A percentile compares a stretch with the other conserved stretches of the same genome.
These are phyloP conservation scores for Amanita brunnescens DNA, from an alignment of 768 basidiomycete species.

Conservation along the genomic window DNA sequence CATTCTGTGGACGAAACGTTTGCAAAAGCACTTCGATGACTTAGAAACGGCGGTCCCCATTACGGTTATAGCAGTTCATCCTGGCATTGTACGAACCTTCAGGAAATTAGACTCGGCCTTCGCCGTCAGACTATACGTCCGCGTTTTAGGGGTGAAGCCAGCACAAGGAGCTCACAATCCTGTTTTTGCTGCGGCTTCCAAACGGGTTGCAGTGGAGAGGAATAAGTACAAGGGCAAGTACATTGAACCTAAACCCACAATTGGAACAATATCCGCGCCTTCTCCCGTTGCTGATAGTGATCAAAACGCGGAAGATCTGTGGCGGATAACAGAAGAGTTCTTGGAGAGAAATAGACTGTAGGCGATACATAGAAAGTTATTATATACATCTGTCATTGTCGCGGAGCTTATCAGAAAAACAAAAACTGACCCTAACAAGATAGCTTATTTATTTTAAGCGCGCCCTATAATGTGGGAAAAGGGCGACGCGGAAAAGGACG, in stretches of 20 bases:
- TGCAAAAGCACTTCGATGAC: constrained; percentile 38
- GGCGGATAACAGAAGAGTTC: constrained; percentile 26
- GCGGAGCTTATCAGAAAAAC: no score
- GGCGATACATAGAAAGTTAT: constrained; percentile 4
- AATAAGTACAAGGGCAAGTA: constrained; percentile 29
- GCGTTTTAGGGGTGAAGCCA: constrained; percentile 13
- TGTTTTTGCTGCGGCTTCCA: no score
- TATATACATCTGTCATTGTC: no score
- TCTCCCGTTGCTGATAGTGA: constrained; percentile 20
- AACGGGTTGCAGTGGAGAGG: constrained; percentile 21
- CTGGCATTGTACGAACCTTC: constrained; percentile 29
- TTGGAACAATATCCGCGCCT: constrained; percentile 18
- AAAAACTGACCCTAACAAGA: no score
- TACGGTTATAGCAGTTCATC: constrained; percentile 31
- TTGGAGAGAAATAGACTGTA: constrained; percentile 18
- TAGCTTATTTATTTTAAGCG: no score
- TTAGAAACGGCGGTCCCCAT: constrained; percentile 21
- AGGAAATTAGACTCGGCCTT: constrained; percentile 5
- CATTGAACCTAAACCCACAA: constrained; percentile 20
- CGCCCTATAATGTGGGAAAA: no score
- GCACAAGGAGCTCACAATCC: constrained; percentile 27
- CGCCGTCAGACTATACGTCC: constrained; percentile 8
- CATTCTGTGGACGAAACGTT: constrained; percentile 38
- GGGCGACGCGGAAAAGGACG: no score
- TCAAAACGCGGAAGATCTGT: constrained; percentile 29